Evolutionary conservation across 192 early-diverging fungal species (phyloP), one percentile per base, ranked within the genome.

Genomic region (Haplosporangium gracile): DNA sequence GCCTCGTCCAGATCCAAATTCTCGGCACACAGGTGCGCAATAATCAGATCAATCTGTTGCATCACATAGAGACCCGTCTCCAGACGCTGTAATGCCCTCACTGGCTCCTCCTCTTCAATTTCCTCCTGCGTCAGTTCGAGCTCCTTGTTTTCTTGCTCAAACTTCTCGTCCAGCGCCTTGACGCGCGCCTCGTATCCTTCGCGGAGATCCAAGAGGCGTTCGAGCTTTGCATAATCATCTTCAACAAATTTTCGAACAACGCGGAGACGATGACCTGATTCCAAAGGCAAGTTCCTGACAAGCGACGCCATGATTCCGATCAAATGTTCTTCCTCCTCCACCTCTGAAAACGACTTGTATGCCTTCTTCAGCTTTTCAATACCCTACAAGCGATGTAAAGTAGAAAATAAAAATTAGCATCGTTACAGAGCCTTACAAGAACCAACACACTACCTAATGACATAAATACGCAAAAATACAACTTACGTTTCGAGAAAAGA

Each of bases 321-420:
- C 0, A 95, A 89, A 78, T 98, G 97, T 76, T 98, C 98, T 76
- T 97, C 95, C 78, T 97, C 95, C 77, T 98, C 97, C 0, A 90
- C 74, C 63, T 97, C 95, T 0, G 96, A 94, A 79, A 94, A 94
- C 0, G 88, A 72, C 81, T 94, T 96, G 91, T 98, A 97, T 11
- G 88, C 81, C 88, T 95, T 98, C 77, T 94, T 93, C 72, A 97
- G 91, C 32, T 92, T 92, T 76, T 95, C 95, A 63, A 91, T 80
- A 1, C 97, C 97, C 88, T 91, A 83, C 68, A 38, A 34, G 22
- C 2, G 49, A 22, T 51, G 36, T 20, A 45, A 40, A 36, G 26
- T 39, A 55, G 72, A 22, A 73, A 40, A 71, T 8, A 11, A 13
- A 11, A 26, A 24, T 53, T 53, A 26, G 11, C 8, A 1, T 72